phyloP scores from a whole-genome alignment of 495 filamentous ascomycete species.

The Xylaria acuta region DNA sequence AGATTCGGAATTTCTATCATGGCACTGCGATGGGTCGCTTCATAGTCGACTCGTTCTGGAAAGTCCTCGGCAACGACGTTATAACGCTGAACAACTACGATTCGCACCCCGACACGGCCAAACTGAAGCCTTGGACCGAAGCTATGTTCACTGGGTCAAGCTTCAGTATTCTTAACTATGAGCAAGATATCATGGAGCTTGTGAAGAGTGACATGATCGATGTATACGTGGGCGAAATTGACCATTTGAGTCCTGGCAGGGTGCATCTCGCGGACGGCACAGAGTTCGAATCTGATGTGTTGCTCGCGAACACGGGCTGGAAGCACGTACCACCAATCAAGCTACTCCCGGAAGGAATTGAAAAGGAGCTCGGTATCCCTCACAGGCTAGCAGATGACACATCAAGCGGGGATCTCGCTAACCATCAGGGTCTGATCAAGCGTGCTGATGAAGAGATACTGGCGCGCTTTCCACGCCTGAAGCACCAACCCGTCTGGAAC shows the following conservation, averaged over 20 bases:
- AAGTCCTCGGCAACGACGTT: conserved; percentile 61
- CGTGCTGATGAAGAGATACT: conserved; percentile 72
- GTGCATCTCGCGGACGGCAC: conserved; percentile 65
- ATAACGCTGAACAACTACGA: conserved; percentile 60
- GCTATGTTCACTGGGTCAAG: conserved; percentile 65
- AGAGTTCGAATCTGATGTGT: conserved; percentile 61
- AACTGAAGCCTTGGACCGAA: conserved; percentile 64
- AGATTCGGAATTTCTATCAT: conserved; percentile 62
- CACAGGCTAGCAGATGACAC: conserved; percentile 38
- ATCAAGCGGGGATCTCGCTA: conserved; percentile 39
- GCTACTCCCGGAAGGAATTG: conserved; percentile 64
- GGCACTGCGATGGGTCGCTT: conserved; percentile 66
- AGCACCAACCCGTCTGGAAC: conserved; percentile 51
- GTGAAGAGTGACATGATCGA: conserved; percentile 62
- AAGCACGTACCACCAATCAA: conserved; percentile 66
- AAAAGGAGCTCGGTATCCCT: conserved; percentile 53
- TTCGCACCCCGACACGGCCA: conserved; percentile 62
- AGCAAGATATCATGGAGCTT: conserved; percentile 64
- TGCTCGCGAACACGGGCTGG: conserved; percentile 78
- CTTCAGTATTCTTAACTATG: conserved; percentile 72
- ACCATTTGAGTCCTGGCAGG: conserved; percentile 53
- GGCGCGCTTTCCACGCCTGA: conserved; percentile 67
- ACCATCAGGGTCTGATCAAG: conserved; percentile 33
- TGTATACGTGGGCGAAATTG: conserved; percentile 69
- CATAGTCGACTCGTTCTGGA: conserved; percentile 71